These are phyloP conservation scores for Metarhizium sp. DNA, from an alignment of 2,329 filamentous ascomycete species.

Conservation along the genomic window DNA sequence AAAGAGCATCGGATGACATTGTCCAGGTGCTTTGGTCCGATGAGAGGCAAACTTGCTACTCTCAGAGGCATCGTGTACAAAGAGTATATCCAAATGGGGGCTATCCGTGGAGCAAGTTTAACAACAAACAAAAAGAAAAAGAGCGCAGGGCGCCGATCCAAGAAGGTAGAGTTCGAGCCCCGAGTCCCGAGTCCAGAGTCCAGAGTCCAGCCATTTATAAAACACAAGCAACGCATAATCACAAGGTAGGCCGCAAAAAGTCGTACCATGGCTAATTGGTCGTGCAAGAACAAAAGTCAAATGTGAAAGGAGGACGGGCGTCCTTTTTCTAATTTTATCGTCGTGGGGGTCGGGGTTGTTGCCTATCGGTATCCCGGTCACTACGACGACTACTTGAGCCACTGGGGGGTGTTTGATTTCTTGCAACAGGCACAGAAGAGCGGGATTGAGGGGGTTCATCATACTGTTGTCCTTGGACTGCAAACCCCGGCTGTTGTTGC, in stretches of 20 bases:
- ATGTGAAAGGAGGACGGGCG: neutral
- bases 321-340: slow-evolving; percentile 17
- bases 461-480: slow-evolving; percentile 41
- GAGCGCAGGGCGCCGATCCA: slow-evolving; percentile 17
- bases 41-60: slow-evolving; percentile 22
- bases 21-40: slow-evolving; percentile 15
- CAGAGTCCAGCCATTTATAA: slow-evolving; percentile 15
- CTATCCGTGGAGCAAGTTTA: slow-evolving; percentile 14
- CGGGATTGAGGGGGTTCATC: slow-evolving; percentile 34
- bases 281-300: slow-evolving; percentile 4
- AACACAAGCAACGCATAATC: slow-evolving; percentile 18
- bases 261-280: neutral
- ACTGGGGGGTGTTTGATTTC: slow-evolving; percentile 28
- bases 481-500: slow-evolving; percentile 26
- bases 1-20: slow-evolving; percentile 15
- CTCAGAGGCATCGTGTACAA: slow-evolving; percentile 14
- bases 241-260: slow-evolving; percentile 5
- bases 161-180: slow-evolving; percentile 15
- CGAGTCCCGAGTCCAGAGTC: no score
- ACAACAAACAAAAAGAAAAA: slow-evolving; percentile 10
- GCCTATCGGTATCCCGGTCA: slow-evolving; percentile 33
- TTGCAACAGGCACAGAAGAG: slow-evolving; percentile 26
- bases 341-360: slow-evolving; percentile 29
- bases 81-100: slow-evolving; percentile 12
- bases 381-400: slow-evolving; percentile 29